phyloP scores from a whole-genome alignment of 2,329 filamentous ascomycete genomes.

The Dendrostoma leiphaemia region DNA sequence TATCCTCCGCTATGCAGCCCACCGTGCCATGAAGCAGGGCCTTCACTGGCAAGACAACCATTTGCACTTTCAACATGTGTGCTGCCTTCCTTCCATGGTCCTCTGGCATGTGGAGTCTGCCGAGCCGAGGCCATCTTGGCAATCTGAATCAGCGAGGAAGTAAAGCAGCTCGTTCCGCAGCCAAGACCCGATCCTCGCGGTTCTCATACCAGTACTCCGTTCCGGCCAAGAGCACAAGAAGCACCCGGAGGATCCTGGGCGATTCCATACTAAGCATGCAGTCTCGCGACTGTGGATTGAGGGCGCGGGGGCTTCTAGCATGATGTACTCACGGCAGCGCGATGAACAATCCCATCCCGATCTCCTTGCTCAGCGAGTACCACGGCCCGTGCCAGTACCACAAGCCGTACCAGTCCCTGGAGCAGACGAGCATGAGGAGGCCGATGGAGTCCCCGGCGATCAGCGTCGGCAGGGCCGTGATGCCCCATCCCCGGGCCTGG shows the following conservation, averaged over 20 bases:
- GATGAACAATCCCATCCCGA: constrained; percentile 15
- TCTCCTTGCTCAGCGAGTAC: constrained; percentile 15
- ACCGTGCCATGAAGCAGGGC: no score
- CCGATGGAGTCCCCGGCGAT: constrained; percentile 12
- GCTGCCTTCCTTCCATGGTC: not conserved
- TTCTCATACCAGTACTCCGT: constrained; percentile 12
- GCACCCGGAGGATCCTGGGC: constrained; percentile 7
- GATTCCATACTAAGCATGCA: no score
- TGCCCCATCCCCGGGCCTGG: constrained; percentile 12
- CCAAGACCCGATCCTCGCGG: constrained; percentile 6
- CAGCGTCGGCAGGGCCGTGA: constrained; percentile 8
- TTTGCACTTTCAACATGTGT: no score
- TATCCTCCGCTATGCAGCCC: no score
- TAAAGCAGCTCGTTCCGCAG: constrained; percentile 7
- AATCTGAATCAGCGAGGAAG: constrained; percentile 2
- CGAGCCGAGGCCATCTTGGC: no score
- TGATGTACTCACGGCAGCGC: constrained; percentile 15
- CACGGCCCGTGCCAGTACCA: constrained; percentile 19
- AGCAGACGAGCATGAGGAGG: constrained; percentile 11
- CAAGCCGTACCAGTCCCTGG: constrained; percentile 17
- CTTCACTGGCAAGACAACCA: no score
- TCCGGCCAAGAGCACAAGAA: constrained; percentile 4
- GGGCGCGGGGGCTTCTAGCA: no score
- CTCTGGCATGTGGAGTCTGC: no score
- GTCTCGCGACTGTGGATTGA: no score